Conservation (phyloP, 331 rosid genomes). For the Pyracantha coccinea region DNA sequence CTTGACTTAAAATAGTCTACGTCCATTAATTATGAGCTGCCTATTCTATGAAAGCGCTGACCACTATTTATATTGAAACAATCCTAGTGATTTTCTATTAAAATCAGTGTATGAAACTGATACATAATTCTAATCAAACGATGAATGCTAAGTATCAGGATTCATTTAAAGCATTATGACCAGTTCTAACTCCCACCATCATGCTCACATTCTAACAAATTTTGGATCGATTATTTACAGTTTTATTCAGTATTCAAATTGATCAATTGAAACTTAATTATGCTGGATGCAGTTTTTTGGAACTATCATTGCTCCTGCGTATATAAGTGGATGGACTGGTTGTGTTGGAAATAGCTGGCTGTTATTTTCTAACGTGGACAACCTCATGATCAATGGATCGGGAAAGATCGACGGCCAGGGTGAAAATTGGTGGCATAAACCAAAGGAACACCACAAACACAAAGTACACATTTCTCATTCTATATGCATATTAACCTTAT, state of each 20-base stretch:
- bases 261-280: not conserved
- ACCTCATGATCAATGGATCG: not conserved
- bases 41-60: too few species aligned
- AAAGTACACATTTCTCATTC: not conserved
- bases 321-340: not conserved
- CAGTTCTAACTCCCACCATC: too few species aligned
- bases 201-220: too few species aligned
- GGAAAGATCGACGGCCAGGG: conserved; percentile 6
- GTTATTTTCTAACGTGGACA: not conserved
- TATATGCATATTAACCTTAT: not conserved
- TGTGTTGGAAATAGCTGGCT: conserved; percentile 2
- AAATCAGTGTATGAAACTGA: too few species aligned
- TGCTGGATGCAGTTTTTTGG: not conserved
- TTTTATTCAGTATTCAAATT: not conserved
- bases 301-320: not conserved
- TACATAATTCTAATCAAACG: too few species aligned
- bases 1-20: too few species aligned
- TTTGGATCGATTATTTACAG: not conserved
- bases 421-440: not conserved
- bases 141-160: too few species aligned
- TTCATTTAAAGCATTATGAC: too few species aligned
- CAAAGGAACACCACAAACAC: not conserved
- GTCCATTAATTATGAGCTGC: too few species aligned
- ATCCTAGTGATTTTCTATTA: too few species aligned
- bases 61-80: too few species aligned